A percentile compares a stretch with the other conserved stretches of the same genome.
Conservation (phyloP, 495 filamentous ascomycete species). For the Penicillium turbatum region DNA sequence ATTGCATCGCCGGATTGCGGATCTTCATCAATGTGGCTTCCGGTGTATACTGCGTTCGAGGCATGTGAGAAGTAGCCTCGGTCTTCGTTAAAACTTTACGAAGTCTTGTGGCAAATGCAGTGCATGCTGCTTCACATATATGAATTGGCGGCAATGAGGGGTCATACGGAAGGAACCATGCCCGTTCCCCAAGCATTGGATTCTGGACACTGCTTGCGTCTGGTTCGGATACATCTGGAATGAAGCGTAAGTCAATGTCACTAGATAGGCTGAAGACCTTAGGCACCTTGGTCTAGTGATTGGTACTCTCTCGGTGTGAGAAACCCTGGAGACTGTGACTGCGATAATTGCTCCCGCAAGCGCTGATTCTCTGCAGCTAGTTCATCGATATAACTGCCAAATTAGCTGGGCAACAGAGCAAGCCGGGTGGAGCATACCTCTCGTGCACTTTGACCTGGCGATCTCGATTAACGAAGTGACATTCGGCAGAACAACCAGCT, state of each 20-base stretch:
- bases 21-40: slow-evolving; percentile 22
- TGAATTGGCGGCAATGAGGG: slow-evolving; percentile 28
- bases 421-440: slow-evolving; percentile 18
- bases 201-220: slow-evolving; percentile 25
- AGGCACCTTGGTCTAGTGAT: slow-evolving; percentile 2
- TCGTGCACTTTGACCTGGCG: slow-evolving; percentile 34
- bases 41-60: slow-evolving; percentile 26
- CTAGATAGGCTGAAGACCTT: background rate
- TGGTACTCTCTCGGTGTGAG: background rate
- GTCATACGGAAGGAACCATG: slow-evolving; percentile 34
- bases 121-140: slow-evolving; percentile 34
- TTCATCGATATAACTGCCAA: slow-evolving; percentile 26
- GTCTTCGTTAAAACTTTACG: slow-evolving; percentile 27
- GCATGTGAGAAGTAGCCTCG: slow-evolving; percentile 21
- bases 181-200: slow-evolving; percentile 29
- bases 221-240: background rate
- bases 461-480: slow-evolving; percentile 32
- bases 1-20: slow-evolving; percentile 13
- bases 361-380: slow-evolving; percentile 24
- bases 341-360: slow-evolving; percentile 20
- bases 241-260: background rate
- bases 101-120: slow-evolving; percentile 33
- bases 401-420: background rate
- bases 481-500: slow-evolving; percentile 23
- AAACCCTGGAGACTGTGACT: slow-evolving; percentile 3